Percentiles rank a stretch among this genome's conserved stretches.
Evolutionary conservation across 1,284 basidiomycete genomes (phyloP).

Genomic region (Porogramme epimiltina): DNA sequence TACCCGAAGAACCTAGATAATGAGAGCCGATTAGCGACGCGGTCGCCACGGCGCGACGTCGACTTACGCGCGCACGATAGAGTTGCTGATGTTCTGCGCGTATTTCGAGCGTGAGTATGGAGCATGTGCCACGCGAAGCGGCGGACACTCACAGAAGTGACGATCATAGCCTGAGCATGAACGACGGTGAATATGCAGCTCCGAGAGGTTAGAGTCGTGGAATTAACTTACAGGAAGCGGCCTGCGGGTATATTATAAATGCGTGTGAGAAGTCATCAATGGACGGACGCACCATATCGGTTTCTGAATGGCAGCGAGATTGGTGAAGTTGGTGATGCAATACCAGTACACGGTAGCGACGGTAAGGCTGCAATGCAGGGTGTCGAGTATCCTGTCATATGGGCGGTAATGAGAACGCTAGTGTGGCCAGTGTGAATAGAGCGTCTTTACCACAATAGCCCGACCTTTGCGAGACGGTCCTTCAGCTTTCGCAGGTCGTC

Average conservation of each 20-base stretch:
- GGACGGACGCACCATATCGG: constrained; percentile 20
- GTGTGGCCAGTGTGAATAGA: not conserved
- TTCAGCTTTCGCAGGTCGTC: too few species aligned
- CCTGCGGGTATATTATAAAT: constrained; percentile 10
- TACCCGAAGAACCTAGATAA: constrained; percentile 21
- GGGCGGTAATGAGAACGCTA: not conserved
- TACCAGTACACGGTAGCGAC: constrained; percentile 25
- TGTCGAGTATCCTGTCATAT: constrained; percentile 21
- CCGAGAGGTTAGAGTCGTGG: too few species aligned
- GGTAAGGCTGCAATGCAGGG: constrained; percentile 22
- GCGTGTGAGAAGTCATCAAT: not conserved
- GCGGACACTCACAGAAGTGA: constrained; percentile 19
- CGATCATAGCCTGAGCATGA: constrained; percentile 21
- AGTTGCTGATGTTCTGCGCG: constrained; percentile 24
- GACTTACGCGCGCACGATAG: constrained; percentile 24
- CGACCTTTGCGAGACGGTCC: constrained; percentile 6
- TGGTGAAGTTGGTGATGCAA: constrained; percentile 22
- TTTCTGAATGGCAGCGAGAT: constrained; percentile 13
- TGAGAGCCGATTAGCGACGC: not conserved
- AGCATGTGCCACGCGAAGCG: not conserved
- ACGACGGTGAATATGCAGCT: not conserved
- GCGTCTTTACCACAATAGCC: constrained; percentile 12
- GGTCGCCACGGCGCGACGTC: not conserved
- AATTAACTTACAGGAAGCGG: constrained; percentile 17
- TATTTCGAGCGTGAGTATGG: not conserved